Conservation (phyloP, 1,284 basidiomycete species). For the Phlebopus sp. region DNA sequence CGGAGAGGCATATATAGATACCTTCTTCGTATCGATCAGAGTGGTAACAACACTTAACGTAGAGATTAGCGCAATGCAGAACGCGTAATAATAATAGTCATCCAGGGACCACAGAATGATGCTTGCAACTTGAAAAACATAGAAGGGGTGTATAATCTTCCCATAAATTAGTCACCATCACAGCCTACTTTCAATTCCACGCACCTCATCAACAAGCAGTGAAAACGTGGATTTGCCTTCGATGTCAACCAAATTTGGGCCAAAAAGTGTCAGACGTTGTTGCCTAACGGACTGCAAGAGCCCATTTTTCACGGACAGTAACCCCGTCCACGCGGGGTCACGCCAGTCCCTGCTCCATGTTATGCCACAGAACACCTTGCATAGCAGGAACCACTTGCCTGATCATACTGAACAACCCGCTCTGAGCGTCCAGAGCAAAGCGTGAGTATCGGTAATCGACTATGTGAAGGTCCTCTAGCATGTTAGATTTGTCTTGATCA, state of each 20-base stretch:
- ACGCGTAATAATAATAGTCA: slow-evolving; percentile 96
- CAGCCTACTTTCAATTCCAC: slow-evolving; percentile 1
- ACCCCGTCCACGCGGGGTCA: slow-evolving; percentile 75
- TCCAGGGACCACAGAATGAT: slow-evolving; percentile 94
- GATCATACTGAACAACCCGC: slow-evolving; percentile 81
- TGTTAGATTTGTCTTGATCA: slow-evolving; percentile 33
- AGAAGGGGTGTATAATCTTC: slow-evolving; percentile 86
- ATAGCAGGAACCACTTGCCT: slow-evolving; percentile 44
- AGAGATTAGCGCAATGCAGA: slow-evolving; percentile 94
- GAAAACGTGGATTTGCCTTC: slow-evolving; percentile 81
- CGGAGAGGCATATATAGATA: slow-evolving; percentile 28
- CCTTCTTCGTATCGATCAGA: slow-evolving; percentile 90
- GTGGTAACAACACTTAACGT: slow-evolving; percentile 84
- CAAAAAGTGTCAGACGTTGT: slow-evolving; percentile 79
- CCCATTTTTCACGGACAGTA: slow-evolving; percentile 63
- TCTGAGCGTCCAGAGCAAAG: slow-evolving; percentile 84
- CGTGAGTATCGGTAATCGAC: slow-evolving; percentile 88
- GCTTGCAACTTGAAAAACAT: slow-evolving; percentile 97
- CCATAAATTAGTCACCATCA: slow-evolving; percentile 13
- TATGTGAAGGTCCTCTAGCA: slow-evolving; percentile 53
- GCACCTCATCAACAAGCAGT: slow-evolving; percentile 88
- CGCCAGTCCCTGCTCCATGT: slow-evolving; percentile 78
- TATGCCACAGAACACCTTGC: not conserved
- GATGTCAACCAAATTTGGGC: slow-evolving; percentile 88
- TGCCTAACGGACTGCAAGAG: slow-evolving; percentile 51